A percentile compares a stretch with the other conserved stretches of the same genome.
These are phyloP conservation scores for Marasmius tenuissimus DNA, from an alignment of 1,284 basidiomycete species.

Conservation along the genomic window DNA sequence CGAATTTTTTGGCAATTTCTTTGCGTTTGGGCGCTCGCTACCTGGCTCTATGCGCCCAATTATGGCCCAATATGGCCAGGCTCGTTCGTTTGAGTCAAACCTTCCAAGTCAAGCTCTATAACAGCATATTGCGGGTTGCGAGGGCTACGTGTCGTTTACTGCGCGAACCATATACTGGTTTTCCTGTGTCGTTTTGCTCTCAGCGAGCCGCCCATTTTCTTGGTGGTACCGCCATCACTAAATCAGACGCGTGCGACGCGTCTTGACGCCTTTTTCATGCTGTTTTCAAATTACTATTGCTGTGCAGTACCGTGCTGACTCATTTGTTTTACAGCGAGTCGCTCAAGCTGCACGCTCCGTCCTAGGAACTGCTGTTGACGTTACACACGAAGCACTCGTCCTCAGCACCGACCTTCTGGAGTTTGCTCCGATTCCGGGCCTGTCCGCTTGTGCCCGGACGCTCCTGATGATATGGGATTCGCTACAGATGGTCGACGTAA, in stretches of 20 bases:
- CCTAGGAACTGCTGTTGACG: constrained; percentile 40
- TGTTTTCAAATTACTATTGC: neutral
- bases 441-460: constrained; percentile 49
- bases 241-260: no score
- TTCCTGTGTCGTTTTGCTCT: neutral
- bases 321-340: constrained; percentile 35
- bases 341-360: constrained; percentile 42
- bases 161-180: no score
- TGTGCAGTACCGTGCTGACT: neutral
- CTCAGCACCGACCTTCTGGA: constrained; percentile 49
- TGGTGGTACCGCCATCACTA: neutral
- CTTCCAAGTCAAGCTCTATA: no score
- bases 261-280: neutral
- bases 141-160: no score
- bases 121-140: no score
- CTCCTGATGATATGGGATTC: constrained; percentile 64
- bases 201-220: neutral
- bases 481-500: constrained; percentile 59
- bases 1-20: no score
- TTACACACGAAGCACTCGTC: constrained; percentile 48
- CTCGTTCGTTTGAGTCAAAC: no score
- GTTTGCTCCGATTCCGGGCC: constrained; percentile 56
- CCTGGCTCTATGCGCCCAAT: no score
- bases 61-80: no score
- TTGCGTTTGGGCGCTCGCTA: no score